phyloP scores from a whole-genome alignment of 73 alveolate species.

The Blepharisma stoltei region DNA sequence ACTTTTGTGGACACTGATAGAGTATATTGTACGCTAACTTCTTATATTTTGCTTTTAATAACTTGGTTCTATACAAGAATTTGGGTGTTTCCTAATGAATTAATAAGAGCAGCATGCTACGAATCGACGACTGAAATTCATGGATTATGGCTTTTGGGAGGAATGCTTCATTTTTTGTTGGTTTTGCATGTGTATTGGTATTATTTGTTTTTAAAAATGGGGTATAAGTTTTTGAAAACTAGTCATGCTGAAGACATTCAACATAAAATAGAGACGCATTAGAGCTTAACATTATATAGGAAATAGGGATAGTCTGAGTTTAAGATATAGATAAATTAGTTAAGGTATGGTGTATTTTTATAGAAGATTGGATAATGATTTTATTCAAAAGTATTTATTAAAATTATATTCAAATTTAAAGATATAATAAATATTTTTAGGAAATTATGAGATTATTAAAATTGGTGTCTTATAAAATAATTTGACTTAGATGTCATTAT shows the following conservation, averaged over 20 bases:
- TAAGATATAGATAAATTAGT: too few species aligned
- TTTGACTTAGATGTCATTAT: too few species aligned
- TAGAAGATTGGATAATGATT: too few species aligned
- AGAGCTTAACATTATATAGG: too few species aligned
- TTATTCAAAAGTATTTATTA: too few species aligned
- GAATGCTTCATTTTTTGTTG: conserved; percentile 18
- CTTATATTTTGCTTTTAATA: conserved; percentile 25
- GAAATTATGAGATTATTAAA: too few species aligned
- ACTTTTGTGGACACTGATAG: conserved; percentile 22
- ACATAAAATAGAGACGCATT: background rate
- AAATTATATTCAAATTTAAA: too few species aligned
- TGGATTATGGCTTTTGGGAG: background rate
- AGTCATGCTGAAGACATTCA: conserved; percentile 33
- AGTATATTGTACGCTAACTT: background rate
- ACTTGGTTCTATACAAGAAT: conserved; percentile 41
- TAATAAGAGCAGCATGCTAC: background rate
- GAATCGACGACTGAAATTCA: conserved; percentile 5
- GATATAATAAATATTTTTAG: too few species aligned
- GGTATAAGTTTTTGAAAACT: conserved; percentile 28
- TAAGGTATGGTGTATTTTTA: too few species aligned
- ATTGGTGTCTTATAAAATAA: too few species aligned
- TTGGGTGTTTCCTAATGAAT: conserved; percentile 22
- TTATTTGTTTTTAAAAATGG: conserved; percentile 38
- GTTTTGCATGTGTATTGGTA: conserved; percentile 42
- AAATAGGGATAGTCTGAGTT: too few species aligned